Evolutionary conservation across 768 basidiomycete species (phyloP).

Genomic region (Kwoniella mangroviensis): DNA sequence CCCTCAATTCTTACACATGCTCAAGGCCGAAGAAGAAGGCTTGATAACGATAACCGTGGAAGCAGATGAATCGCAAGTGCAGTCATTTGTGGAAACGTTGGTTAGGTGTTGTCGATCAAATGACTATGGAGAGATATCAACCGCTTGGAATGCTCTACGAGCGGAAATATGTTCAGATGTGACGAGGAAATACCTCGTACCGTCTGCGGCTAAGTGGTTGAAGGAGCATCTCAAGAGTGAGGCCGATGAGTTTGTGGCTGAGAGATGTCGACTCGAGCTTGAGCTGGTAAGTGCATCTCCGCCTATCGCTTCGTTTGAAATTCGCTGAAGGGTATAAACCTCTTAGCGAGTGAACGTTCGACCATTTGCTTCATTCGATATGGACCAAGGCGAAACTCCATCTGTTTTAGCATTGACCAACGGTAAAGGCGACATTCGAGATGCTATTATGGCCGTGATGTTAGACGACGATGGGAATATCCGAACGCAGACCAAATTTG

Average conservation of each 20-base stretch:
- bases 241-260: slow-evolving; percentile 80
- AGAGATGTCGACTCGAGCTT: slow-evolving; percentile 69
- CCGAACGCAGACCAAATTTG: slow-evolving; percentile 86
- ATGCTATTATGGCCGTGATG: slow-evolving; percentile 82
- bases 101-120: slow-evolving; percentile 82
- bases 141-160: slow-evolving; percentile 89
- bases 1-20: slow-evolving; percentile 86
- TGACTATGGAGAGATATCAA: slow-evolving; percentile 79
- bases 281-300: slow-evolving; percentile 65
- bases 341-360: slow-evolving; percentile 79
- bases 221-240: slow-evolving; percentile 87
- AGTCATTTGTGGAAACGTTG: slow-evolving; percentile 75
- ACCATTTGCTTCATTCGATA: slow-evolving; percentile 68
- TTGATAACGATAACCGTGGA: slow-evolving; percentile 77
- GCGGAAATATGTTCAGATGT: slow-evolving; percentile 76
- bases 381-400: slow-evolving; percentile 74
- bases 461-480: slow-evolving; percentile 86
- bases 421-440: slow-evolving; percentile 93
- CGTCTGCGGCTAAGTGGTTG: slow-evolving; percentile 82
- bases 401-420: slow-evolving; percentile 87
- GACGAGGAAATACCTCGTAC: slow-evolving; percentile 79
- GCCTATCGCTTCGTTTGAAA: not conserved
- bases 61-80: slow-evolving; percentile 65
- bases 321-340: not conserved
- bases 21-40: slow-evolving; percentile 86